Evolutionary conservation across 1,284 basidiomycete genomes (phyloP), one percentile per base, ranked within the genome.

Genomic region (Cutaneotrichosporon cavernicola): DNA sequence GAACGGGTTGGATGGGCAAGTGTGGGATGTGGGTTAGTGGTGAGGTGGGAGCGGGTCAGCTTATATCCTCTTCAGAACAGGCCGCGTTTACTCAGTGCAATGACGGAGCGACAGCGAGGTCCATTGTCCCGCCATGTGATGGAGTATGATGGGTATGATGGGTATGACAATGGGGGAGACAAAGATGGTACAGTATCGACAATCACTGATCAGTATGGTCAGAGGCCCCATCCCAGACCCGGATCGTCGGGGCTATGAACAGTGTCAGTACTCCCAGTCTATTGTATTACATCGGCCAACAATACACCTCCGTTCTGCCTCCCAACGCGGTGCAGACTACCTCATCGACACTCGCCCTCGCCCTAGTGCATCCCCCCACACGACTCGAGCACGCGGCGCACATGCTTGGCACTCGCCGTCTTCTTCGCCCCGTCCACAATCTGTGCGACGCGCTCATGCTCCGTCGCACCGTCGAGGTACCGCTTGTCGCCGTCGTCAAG

Each of bases 401-500:
- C 51, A n/a, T 76, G 32, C 58, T 65, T 70, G 5, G 50, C 73
- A 1, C 64, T 62, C 66, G 79, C 77, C 52, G 72, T 73, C 11
- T 70, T 56, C 34, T 65, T 76, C 40, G 69, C 58, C 6, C 80
- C 80, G 6, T 64, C 56, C 11, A 81, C 62, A 10, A 77, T 62
- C 58, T 66, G 68, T 43, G 70, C 69, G 0, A 61, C 66, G 2
- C 61, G 55, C 14, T 83, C 73, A 18, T 52, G 16, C 51, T 53
- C 51, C 16, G 51, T 46, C 43, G 16, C 18, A 18, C 43, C 43
- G 43, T 46, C 16, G 43, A 46, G 16, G 43, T 46, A 46, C 43
- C 43, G 16, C 43, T 46, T 18, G 18, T 46, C 43, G 7, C 3
- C 18, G 14, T 80, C 13, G 40, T 71, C 68, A 31, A 91, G 81